phyloP scores from a whole-genome alignment of 495 filamentous ascomycete genomes.

The Jackrogersella minutella region DNA sequence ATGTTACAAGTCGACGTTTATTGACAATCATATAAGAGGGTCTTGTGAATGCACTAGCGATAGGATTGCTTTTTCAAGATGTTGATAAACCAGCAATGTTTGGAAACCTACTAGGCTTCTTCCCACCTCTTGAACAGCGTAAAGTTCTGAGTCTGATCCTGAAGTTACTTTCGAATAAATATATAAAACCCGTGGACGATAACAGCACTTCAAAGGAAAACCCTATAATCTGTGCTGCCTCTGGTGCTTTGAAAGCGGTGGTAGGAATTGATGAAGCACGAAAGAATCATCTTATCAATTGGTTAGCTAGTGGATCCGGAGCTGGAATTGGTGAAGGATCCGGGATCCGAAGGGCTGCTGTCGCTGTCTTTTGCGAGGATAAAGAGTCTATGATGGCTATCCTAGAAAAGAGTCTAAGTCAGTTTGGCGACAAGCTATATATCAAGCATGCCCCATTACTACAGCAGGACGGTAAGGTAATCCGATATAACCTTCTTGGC shows the following conservation, averaged over 20 bases:
- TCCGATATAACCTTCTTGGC: not conserved
- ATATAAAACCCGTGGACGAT: slow-evolving; percentile 52
- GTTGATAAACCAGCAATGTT: slow-evolving; percentile 44
- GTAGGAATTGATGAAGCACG: slow-evolving; percentile 47
- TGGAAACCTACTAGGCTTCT: slow-evolving; percentile 52
- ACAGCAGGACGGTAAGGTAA: slow-evolving; percentile 80
- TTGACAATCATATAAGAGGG: slow-evolving; percentile 56
- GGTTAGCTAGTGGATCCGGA: slow-evolving; percentile 71
- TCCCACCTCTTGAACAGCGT: slow-evolving; percentile 66
- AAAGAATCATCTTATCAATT: slow-evolving; percentile 67
- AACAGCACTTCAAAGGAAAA: slow-evolving; percentile 45
- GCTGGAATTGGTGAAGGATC: slow-evolving; percentile 70
- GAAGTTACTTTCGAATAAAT: slow-evolving; percentile 64
- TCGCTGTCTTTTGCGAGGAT: slow-evolving; percentile 66
- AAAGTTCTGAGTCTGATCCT: slow-evolving; percentile 65
- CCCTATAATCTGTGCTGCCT: slow-evolving; percentile 55
- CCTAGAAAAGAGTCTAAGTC: slow-evolving; percentile 69
- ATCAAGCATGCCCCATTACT: slow-evolving; percentile 83
- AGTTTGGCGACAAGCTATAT: slow-evolving; percentile 86
- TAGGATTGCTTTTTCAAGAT: slow-evolving; percentile 54
- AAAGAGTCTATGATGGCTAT: slow-evolving; percentile 62
- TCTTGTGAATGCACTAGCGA: slow-evolving; percentile 60
- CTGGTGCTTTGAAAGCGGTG: slow-evolving; percentile 53
- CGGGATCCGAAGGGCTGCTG: slow-evolving; percentile 69
- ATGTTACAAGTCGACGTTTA: not conserved